Evolutionary conservation across 2,329 filamentous ascomycete genomes (phyloP).

Genomic region (Hirsutella thompsonii): DNA sequence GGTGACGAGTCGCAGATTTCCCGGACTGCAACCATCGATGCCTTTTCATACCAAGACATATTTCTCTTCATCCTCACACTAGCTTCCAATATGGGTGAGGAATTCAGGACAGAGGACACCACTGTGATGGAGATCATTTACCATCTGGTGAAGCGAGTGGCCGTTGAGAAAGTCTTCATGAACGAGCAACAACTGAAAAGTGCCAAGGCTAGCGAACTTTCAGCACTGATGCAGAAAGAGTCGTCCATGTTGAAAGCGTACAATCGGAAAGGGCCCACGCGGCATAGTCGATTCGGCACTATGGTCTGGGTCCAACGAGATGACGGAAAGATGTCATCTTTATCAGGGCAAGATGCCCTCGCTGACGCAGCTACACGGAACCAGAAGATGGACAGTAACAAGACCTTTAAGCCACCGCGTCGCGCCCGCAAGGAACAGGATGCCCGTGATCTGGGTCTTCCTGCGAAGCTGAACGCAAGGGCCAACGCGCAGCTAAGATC

Average conservation of each 20-base stretch:
- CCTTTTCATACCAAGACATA: constrained; percentile 83
- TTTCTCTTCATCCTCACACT: constrained; percentile 76
- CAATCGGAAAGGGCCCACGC: constrained; percentile 64
- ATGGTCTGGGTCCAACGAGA: constrained; percentile 95
- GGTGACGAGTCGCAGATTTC: constrained; percentile 87
- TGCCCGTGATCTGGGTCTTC: constrained; percentile 64
- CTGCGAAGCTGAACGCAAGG: constrained; percentile 53
- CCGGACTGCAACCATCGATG: constrained; percentile 74
- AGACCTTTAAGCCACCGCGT: constrained; percentile 78
- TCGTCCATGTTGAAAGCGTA: constrained; percentile 68
- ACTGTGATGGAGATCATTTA: constrained; percentile 87
- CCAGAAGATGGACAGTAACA: constrained; percentile 79
- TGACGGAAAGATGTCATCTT: constrained; percentile 69
- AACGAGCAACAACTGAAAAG: constrained; percentile 58
- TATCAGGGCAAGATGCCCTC: constrained; percentile 81
- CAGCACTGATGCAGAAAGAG: constrained; percentile 67
- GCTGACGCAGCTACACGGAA: constrained; percentile 59
- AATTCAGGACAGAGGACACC: constrained; percentile 81
- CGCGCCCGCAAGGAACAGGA: constrained; percentile 47
- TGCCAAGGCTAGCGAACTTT: constrained; percentile 60
- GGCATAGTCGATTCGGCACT: constrained; percentile 89
- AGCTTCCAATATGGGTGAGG: constrained; percentile 84
- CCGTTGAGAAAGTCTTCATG: constrained; percentile 76
- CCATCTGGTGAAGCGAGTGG: constrained; percentile 81
- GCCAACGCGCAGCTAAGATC: constrained; percentile 65